Percentiles rank a stretch among this genome's conserved stretches.
These are phyloP conservation scores for Scedosporium dehoogii DNA, from an alignment of 2,329 filamentous ascomycete genomes.

Conservation along the genomic window DNA sequence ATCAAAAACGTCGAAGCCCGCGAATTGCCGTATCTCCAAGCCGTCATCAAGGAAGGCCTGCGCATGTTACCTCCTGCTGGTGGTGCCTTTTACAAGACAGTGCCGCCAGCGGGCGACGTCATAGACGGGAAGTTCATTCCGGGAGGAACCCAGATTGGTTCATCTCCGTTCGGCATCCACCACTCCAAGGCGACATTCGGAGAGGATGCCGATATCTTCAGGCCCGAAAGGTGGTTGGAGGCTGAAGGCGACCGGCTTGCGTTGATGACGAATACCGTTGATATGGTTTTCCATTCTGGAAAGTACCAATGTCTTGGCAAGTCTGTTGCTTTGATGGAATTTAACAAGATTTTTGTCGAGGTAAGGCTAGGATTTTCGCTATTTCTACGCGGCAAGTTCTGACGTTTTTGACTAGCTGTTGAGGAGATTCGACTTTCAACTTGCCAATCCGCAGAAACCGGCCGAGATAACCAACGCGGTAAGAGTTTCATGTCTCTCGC, in stretches of 20 bases:
- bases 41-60: slow-evolving; percentile 36
- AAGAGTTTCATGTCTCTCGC: background rate
- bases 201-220: slow-evolving; percentile 29
- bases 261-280: slow-evolving; percentile 26
- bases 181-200: slow-evolving; percentile 26
- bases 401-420: background rate
- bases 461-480: background rate
- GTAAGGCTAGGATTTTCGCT: slow-evolving; percentile 13
- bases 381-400: background rate
- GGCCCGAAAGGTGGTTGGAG: slow-evolving; percentile 38
- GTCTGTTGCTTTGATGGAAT: slow-evolving; percentile 31
- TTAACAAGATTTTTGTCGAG: slow-evolving; percentile 33
- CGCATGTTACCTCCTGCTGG: slow-evolving; percentile 34
- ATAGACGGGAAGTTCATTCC: slow-evolving; percentile 32
- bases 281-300: slow-evolving; percentile 33
- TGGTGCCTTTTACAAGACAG: slow-evolving; percentile 22
- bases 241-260: slow-evolving; percentile 21
- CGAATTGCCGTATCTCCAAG: slow-evolving; percentile 36
- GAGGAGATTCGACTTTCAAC: slow-evolving; percentile 2
- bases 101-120: slow-evolving; percentile 26
- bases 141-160: slow-evolving; percentile 33
- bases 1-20: slow-evolving; percentile 25
- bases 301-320: slow-evolving; percentile 34
- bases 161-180: slow-evolving; percentile 29
- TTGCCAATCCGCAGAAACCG: background rate